Evolutionary conservation across 1,284 basidiomycete species (phyloP).

Genomic region (Peniophora sp.): DNA sequence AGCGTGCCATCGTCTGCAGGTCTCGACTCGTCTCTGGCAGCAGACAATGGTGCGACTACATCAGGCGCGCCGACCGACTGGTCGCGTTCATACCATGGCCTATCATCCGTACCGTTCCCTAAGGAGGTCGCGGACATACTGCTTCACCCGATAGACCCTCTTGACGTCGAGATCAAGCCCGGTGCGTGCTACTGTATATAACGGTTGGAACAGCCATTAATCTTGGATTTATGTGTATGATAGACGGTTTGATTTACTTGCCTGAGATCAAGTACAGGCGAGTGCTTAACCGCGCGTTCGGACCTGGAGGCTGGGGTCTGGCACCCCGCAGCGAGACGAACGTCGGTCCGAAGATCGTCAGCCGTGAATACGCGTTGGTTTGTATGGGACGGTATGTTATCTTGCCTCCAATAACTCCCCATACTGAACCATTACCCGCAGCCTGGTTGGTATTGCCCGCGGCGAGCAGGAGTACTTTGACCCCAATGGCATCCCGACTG

Average conservation of each 20-base stretch:
- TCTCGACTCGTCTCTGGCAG: constrained; percentile 2
- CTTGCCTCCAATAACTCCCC: not conserved
- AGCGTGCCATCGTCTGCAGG: constrained; percentile 19
- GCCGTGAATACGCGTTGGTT: constrained; percentile 91
- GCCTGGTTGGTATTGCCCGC: constrained; percentile 84
- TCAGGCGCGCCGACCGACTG: constrained; percentile 53
- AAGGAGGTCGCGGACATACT: constrained; percentile 71
- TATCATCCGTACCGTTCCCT: constrained; percentile 75
- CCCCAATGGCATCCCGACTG: constrained; percentile 85
- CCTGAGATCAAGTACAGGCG: constrained; percentile 99
- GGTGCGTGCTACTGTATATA: constrained; percentile 40
- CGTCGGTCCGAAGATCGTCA: constrained; percentile 84
- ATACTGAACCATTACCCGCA: constrained; percentile 20
- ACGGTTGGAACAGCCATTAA: not conserved
- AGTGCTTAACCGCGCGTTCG: constrained; percentile 90
- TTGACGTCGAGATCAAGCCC: constrained; percentile 92
- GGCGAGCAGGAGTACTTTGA: constrained; percentile 99
- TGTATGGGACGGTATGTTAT: constrained; percentile 79
- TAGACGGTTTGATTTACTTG: constrained; percentile 91
- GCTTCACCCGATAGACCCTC: constrained; percentile 65
- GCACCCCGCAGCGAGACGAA: constrained; percentile 91
- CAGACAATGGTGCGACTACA: not conserved
- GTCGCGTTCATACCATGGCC: constrained; percentile 82
- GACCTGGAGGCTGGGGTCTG: constrained; percentile 95
- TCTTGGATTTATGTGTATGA: not conserved